These are phyloP conservation scores for Trametes gibbosa DNA, from an alignment of 768 basidiomycete genomes.

Conservation along the genomic window DNA sequence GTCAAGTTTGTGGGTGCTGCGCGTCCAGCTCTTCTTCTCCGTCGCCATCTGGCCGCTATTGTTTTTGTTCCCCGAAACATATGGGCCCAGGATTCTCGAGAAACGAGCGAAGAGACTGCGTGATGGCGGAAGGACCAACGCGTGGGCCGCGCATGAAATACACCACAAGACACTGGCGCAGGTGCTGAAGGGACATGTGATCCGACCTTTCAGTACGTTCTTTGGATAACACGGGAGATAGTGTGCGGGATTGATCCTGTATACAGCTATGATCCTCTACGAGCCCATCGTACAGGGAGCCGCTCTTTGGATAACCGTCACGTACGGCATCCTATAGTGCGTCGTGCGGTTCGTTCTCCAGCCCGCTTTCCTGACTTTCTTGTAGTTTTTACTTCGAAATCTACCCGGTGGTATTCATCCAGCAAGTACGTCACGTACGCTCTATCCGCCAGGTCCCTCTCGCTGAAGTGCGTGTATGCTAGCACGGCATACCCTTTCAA, in stretches of 20 bases:
- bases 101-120: constrained; percentile 17
- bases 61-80: constrained; percentile 22
- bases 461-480: not conserved
- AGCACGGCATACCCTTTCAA: constrained; percentile 23
- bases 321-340: constrained; percentile 27
- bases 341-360: not conserved
- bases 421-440: constrained; percentile 13
- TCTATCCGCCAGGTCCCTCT: not conserved
- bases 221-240: too few species aligned
- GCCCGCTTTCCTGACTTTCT: not conserved
- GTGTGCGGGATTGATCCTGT: too few species aligned
- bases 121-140: constrained; percentile 11
- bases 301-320: constrained; percentile 21
- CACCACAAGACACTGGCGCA: constrained; percentile 11
- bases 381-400: constrained; percentile 26
- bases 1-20: constrained; percentile 23
- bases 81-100: constrained; percentile 22
- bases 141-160: constrained; percentile 20
- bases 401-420: constrained; percentile 23
- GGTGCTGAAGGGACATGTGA: constrained; percentile 14
- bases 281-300: constrained; percentile 24
- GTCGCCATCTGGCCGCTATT: constrained; percentile 19
- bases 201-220: constrained; percentile 20
- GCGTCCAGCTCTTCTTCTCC: constrained; percentile 20
- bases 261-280: constrained; percentile 21